These are phyloP conservation scores for Fusarium camptoceras DNA, from an alignment of 2,329 filamentous ascomycete genomes.

Conservation along the genomic window DNA sequence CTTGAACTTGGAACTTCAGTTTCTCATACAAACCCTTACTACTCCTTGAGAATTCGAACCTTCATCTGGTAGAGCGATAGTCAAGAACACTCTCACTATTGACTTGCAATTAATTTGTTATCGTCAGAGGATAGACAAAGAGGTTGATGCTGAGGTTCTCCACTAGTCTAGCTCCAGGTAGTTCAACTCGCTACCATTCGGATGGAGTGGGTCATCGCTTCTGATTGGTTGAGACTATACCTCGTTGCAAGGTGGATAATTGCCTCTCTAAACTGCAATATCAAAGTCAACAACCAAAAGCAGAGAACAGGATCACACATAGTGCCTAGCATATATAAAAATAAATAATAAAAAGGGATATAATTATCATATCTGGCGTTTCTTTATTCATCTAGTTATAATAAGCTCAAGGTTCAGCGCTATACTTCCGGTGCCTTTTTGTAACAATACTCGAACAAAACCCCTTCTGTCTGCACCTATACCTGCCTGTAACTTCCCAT, in stretches of 20 bases:
- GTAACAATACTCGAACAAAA: slow-evolving; percentile 24
- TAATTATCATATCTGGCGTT: slow-evolving; percentile 7
- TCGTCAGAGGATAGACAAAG: not conserved
- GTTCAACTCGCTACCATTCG: not conserved
- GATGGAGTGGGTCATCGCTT: not conserved
- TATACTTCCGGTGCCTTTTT: slow-evolving; percentile 20
- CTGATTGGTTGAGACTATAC: not conserved
- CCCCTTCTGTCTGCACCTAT: not conserved
- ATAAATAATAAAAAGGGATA: not conserved
- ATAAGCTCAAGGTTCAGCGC: slow-evolving; percentile 3
- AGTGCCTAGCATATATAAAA: not conserved
- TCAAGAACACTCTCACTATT: not conserved
- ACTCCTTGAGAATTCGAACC: accelerated
- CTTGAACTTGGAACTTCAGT: not conserved
- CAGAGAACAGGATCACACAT: not conserved
- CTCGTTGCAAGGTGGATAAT: not conserved
- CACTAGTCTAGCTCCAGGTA: not conserved
- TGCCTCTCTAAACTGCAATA: not conserved
- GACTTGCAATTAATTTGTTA: not conserved
- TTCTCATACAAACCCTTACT: not conserved
- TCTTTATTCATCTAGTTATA: slow-evolving; percentile 22
- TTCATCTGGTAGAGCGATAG: not conserved
- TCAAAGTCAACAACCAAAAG: not conserved
- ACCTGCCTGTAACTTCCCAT: slow-evolving; percentile 10
- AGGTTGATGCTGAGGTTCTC: not conserved